These are phyloP conservation scores for Malbranchea zuffiana DNA, from an alignment of 2,329 filamentous ascomycete genomes.

Conservation along the genomic window DNA sequence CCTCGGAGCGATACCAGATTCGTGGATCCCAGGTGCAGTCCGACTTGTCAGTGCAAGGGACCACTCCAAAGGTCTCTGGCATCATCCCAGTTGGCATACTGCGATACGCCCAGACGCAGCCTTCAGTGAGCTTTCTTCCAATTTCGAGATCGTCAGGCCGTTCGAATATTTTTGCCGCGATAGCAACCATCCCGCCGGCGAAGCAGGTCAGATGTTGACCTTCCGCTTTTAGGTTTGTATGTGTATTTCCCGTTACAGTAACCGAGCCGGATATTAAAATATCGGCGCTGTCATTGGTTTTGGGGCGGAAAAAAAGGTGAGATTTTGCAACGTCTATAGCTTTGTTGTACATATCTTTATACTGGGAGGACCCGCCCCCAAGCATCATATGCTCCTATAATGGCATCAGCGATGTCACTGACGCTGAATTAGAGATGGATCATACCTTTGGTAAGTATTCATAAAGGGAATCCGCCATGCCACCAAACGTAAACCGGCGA, in stretches of 20 bases:
- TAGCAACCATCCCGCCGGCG: constrained; percentile 45
- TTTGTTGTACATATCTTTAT: constrained; percentile 59
- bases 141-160: constrained; percentile 39
- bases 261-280: constrained; percentile 61
- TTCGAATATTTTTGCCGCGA: constrained; percentile 44
- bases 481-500: constrained; percentile 43
- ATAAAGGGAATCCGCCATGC: constrained; percentile 47
- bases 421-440: background rate
- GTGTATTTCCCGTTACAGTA: constrained; percentile 25
- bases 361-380: constrained; percentile 54
- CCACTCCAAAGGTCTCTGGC: constrained; percentile 39
- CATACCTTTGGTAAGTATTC: constrained; percentile 53
- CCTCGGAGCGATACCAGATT: constrained; percentile 9
- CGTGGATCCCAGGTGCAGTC: constrained; percentile 13
- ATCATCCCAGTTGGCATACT: constrained; percentile 42
- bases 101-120: constrained; percentile 47
- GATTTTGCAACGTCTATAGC: constrained; percentile 58
- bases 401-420: background rate
- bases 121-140: constrained; percentile 42
- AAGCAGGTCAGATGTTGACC: constrained; percentile 46
- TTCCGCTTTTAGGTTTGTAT: constrained; percentile 28
- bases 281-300: constrained; percentile 56
- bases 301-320: constrained; percentile 65
- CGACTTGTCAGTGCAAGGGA: constrained; percentile 28
- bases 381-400: constrained; percentile 50